phyloP scores from a whole-genome alignment of 202 grass and related monocot genomes.

The Saccharum hybrid region DNA sequence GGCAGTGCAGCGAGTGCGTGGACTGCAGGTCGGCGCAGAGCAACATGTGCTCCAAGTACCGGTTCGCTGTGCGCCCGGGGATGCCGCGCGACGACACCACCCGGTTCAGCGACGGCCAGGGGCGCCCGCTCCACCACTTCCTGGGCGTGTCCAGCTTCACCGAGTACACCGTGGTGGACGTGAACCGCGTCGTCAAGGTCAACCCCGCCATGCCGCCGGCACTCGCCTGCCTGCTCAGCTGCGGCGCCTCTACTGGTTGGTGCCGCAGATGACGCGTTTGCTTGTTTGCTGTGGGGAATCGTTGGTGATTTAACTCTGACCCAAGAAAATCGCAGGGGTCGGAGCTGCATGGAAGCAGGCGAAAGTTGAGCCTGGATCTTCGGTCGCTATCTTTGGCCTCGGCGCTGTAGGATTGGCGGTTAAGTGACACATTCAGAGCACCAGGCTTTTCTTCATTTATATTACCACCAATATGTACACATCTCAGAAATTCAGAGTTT shows the following conservation, averaged over 20 bases:
- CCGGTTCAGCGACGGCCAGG: conserved; percentile 58
- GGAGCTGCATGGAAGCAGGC: conserved; percentile 84
- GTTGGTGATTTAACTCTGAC: not conserved
- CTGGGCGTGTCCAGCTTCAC: conserved; percentile 79
- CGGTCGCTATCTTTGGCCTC: conserved; percentile 80
- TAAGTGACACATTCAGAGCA: conserved; percentile 30
- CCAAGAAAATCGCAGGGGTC: conserved; percentile 47
- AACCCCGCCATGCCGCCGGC: conserved; percentile 48
- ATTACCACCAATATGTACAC: not conserved
- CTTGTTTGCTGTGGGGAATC: not conserved
- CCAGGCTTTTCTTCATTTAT: not conserved
- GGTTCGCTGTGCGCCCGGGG: conserved; percentile 50
- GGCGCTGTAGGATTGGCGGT: conserved; percentile 90
- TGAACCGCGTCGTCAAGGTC: conserved; percentile 62
- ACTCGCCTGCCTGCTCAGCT: conserved; percentile 82
- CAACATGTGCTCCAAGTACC: conserved; percentile 71
- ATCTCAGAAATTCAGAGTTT: not conserved
- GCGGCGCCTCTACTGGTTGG: conserved; percentile 77
- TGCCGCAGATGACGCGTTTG: not conserved
- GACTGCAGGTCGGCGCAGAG: conserved; percentile 73
- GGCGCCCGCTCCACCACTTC: conserved; percentile 66
- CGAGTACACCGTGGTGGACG: conserved; percentile 92
- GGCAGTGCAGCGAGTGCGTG: conserved; percentile 71
- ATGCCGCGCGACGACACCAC: conserved; percentile 68
- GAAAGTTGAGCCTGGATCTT: conserved; percentile 67